These are phyloP conservation scores for Phytophthora capsici DNA, from an alignment of 352 stramenopile genomes.

Conservation along the genomic window DNA sequence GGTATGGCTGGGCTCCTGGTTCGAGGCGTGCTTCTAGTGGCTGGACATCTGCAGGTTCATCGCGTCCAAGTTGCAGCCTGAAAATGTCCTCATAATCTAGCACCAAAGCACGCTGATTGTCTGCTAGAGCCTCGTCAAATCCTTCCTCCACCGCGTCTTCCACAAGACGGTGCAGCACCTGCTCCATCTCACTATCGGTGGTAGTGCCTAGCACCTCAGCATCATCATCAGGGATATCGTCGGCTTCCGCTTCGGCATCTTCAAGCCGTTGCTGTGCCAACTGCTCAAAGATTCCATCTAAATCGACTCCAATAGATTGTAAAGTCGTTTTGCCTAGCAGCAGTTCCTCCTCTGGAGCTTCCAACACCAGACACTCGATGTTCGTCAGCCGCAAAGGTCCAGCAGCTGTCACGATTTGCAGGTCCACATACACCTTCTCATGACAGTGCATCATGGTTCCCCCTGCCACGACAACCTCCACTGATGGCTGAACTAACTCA, in stretches of 20 bases:
- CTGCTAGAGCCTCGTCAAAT: neutral
- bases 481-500: neutral
- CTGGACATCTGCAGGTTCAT: conserved; percentile 11
- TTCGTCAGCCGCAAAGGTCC: conserved; percentile 1
- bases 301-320: conserved; percentile 14
- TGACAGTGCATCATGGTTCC: conserved; percentile 6
- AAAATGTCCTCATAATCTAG: conserved; percentile 6
- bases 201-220: neutral
- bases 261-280: conserved; percentile 12
- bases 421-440: conserved; percentile 9
- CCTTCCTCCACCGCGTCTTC: conserved; percentile 9
- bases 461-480: neutral
- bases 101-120: neutral
- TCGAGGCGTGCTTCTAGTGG: conserved; percentile 6
- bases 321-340: neutral
- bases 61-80: neutral
- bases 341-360: conserved; percentile 10
- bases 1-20: neutral
- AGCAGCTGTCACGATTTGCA: conserved; percentile 13
- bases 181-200: neutral
- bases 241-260: conserved; percentile 1
- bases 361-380: conserved; percentile 17
- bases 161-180: neutral
- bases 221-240: conserved; percentile 6
- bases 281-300: conserved; percentile 14